Conservation (phyloP, 1,139 yeast genomes). For the Keqinozyma sinolaborantium region DNA sequence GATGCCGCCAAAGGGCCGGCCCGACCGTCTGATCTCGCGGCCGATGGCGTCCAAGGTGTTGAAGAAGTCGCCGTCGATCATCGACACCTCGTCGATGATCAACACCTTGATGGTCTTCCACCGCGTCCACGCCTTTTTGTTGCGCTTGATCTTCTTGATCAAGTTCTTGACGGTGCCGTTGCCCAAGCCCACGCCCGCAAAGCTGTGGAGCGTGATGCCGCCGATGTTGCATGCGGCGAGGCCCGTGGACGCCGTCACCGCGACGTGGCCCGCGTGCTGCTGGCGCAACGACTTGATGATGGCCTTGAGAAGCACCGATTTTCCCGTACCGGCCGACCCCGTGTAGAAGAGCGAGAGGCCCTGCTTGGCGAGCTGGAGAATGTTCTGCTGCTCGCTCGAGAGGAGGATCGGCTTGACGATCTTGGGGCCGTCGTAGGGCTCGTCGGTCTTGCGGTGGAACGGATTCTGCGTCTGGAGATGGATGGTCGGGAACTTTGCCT, state of each 20-base stretch:
- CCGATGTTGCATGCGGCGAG: constrained; percentile 91
- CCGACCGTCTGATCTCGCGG: constrained; percentile 44
- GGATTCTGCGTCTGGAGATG: constrained; percentile 10
- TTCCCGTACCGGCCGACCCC: constrained; percentile 97
- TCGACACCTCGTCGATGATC: constrained; percentile 83
- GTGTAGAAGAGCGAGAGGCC: constrained; percentile 74
- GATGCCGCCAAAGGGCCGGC: constrained; percentile 81
- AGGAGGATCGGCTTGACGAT: constrained; percentile 34
- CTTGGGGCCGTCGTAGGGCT: constrained; percentile 9
- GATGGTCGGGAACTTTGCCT: constrained; percentile 7
- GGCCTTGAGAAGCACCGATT: constrained; percentile 70
- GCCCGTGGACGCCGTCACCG: constrained; percentile 91
- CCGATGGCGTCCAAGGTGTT: constrained; percentile 72
- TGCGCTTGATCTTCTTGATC: constrained; percentile 53
- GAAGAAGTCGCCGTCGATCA: constrained; percentile 76
- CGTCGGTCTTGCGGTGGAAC: background rate
- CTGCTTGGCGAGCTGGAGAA: constrained; percentile 29
- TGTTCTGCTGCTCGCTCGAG: constrained; percentile 40
- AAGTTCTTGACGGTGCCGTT: constrained; percentile 31
- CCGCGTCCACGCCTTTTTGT: constrained; percentile 48
- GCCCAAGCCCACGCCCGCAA: constrained; percentile 84
- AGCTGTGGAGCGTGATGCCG: constrained; percentile 81
- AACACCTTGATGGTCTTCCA: constrained; percentile 67
- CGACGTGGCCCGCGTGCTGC: constrained; percentile 53
- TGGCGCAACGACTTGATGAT: constrained; percentile 58